Conservation (phyloP, 148 eudicot species). For the Oxyria digyna region DNA sequence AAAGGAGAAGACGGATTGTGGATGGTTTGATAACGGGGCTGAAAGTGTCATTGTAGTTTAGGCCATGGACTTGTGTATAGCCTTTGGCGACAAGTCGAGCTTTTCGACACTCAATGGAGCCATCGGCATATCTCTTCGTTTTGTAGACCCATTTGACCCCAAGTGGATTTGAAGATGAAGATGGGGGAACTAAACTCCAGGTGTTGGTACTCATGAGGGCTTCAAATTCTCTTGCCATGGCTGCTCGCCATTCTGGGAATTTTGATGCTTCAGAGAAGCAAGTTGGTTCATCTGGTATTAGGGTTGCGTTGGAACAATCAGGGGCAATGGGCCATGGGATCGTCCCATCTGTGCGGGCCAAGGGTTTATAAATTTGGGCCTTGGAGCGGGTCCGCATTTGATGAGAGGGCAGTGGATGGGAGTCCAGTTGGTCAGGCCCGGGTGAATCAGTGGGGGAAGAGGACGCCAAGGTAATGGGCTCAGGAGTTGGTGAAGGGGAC, state of each 20-base stretch:
- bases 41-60: neutral
- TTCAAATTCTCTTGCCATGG: no score
- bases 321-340: neutral
- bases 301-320: neutral
- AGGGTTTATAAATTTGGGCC: neutral
- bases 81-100: neutral
- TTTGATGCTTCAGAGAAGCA: neutral
- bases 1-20: neutral
- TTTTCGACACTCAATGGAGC: no score
- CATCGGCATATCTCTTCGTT: no score
- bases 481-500: no score
- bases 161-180: neutral
- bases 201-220: neutral
- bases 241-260: neutral
- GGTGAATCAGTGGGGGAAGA: no score
- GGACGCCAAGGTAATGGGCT: no score
- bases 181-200: neutral
- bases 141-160: neutral
- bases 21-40: neutral
- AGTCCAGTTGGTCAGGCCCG: no score
- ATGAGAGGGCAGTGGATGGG: no score
- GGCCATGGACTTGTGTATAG: neutral
- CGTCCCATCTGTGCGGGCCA: neutral
- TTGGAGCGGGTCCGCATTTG: neutral
- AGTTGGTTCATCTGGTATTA: neutral